Evolutionary conservation across 129 eudicot genomes (phyloP).

Genomic region (Helichrysum umbraculigerum): DNA sequence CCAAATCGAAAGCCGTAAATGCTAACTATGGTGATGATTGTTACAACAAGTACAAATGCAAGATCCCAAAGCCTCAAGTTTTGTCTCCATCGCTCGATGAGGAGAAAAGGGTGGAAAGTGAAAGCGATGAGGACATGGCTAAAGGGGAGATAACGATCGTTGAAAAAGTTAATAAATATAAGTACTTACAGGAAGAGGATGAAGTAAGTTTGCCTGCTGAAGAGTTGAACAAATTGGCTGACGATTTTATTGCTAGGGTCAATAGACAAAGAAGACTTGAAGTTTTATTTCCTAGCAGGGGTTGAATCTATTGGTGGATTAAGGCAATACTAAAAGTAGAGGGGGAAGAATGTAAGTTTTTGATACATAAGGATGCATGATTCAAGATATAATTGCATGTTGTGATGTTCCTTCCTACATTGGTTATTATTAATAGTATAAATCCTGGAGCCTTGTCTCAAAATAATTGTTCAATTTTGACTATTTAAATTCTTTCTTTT

Average conservation of each 20-base stretch:
- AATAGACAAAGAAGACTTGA: slow-evolving; percentile 60
- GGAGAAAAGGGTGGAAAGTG: slow-evolving; percentile 9
- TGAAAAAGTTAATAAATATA: slow-evolving; percentile 3
- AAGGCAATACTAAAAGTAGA: neutral
- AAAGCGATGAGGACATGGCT: neutral
- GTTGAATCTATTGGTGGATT: neutral
- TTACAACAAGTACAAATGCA: slow-evolving; percentile 34
- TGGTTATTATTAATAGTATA: too few species aligned
- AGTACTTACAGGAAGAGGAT: slow-evolving; percentile 24
- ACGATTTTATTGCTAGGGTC: slow-evolving; percentile 59
- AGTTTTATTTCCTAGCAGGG: slow-evolving; percentile 27
- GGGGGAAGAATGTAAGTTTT: neutral
- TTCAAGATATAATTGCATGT: neutral
- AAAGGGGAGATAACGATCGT: slow-evolving; percentile 21
- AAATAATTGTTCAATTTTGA: too few species aligned
- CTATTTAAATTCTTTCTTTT: too few species aligned
- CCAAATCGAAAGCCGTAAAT: slow-evolving; percentile 21
- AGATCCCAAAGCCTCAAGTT: slow-evolving; percentile 14
- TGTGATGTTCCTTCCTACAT: neutral
- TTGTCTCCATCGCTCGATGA: slow-evolving; percentile 1
- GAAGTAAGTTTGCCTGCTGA: slow-evolving; percentile 31
- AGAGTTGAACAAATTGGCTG: slow-evolving; percentile 61
- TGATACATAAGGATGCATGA: too few species aligned
- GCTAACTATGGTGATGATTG: slow-evolving; percentile 25
- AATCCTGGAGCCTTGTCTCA: too few species aligned